phyloP scores from a whole-genome alignment of 2,329 filamentous ascomycete species.

The Aspergillus sp. region DNA sequence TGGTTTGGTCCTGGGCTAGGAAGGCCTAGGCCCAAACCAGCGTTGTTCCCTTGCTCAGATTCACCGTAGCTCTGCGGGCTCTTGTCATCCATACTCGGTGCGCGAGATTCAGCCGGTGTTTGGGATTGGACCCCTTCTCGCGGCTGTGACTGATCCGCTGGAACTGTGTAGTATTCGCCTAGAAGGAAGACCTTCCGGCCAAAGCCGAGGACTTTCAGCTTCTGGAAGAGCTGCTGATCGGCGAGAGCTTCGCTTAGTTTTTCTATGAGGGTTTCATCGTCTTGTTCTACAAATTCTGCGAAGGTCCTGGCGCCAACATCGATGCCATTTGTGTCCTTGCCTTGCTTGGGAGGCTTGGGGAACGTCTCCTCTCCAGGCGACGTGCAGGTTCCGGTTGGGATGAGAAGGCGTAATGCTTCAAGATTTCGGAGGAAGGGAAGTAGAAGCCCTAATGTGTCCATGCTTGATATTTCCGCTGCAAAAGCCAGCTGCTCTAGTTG shows the following conservation, averaged over 20 bases:
- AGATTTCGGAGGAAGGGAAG: slow-evolving; percentile 44
- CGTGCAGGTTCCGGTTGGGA: slow-evolving; percentile 28
- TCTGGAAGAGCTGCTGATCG: slow-evolving; percentile 32
- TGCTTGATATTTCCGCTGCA: slow-evolving; percentile 44
- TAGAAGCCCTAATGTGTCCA: slow-evolving; percentile 40
- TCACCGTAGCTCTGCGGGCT: slow-evolving; percentile 1
- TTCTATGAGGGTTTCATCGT: slow-evolving; percentile 35
- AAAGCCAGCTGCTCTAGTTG: slow-evolving; percentile 60
- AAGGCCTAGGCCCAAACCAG: background rate
- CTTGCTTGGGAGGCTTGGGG: background rate
- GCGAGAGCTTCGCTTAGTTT: slow-evolving; percentile 32
- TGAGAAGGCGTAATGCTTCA: slow-evolving; percentile 41
- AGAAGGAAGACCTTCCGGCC: slow-evolving; percentile 43
- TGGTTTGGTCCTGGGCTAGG: background rate
- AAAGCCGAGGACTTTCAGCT: slow-evolving; percentile 37
- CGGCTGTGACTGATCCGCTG: slow-evolving; percentile 12
- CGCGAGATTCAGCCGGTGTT: slow-evolving; percentile 16
- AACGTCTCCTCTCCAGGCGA: slow-evolving; percentile 7
- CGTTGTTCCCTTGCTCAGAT: background rate
- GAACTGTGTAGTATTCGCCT: slow-evolving; percentile 36
- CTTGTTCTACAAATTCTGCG: slow-evolving; percentile 37
- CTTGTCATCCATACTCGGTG: slow-evolving; percentile 9
- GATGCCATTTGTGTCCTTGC: background rate
- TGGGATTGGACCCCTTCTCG: slow-evolving; percentile 13
- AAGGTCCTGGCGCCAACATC: slow-evolving; percentile 22